These are phyloP conservation scores for Trichopus zeylanicus DNA, from an alignment of 116 monocot species.

Conservation along the genomic window DNA sequence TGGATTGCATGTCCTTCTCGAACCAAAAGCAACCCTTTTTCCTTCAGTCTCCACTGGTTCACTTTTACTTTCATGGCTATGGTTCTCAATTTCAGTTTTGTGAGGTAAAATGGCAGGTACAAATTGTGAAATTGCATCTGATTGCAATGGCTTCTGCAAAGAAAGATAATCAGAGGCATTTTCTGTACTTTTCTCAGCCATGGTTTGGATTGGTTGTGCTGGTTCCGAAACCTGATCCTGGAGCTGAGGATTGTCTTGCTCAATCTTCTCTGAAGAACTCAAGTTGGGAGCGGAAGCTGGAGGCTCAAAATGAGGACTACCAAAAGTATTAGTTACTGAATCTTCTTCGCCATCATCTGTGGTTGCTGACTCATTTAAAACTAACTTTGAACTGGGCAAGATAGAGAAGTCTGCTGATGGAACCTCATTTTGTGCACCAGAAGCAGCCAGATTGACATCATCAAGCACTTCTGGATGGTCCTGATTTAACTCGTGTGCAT, in stretches of 20 bases:
- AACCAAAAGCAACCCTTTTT: slow-evolving; percentile 20
- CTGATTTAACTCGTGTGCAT: slow-evolving; percentile 5
- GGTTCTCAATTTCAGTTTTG: slow-evolving; percentile 9
- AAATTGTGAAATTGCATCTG: slow-evolving; percentile 8
- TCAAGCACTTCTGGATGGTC: slow-evolving; percentile 3
- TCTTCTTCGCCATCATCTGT: slow-evolving; percentile 2
- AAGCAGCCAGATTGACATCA: slow-evolving; percentile 1
- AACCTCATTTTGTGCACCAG: slow-evolving; percentile 6
- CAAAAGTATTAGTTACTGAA: neutral
- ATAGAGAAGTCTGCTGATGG: neutral
- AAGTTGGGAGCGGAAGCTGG: neutral
- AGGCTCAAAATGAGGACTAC: slow-evolving; percentile 9
- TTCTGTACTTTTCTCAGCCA: neutral
- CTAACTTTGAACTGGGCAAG: slow-evolving; percentile 6
- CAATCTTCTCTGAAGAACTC: slow-evolving; percentile 6
- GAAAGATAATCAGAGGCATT: slow-evolving; percentile 1
- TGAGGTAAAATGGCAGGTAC: neutral
- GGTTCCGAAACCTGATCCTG: neutral
- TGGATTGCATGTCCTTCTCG: slow-evolving; percentile 50
- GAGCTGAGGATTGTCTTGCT: slow-evolving; percentile 1
- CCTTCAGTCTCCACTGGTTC: slow-evolving; percentile 41
- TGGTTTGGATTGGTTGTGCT: neutral
- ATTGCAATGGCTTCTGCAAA: slow-evolving; percentile 2
- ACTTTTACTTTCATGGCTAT: slow-evolving; percentile 1
- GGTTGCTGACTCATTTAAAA: neutral